Evolutionary conservation across 768 basidiomycete species (phyloP).

Genomic region (Termitomyces heimii): DNA sequence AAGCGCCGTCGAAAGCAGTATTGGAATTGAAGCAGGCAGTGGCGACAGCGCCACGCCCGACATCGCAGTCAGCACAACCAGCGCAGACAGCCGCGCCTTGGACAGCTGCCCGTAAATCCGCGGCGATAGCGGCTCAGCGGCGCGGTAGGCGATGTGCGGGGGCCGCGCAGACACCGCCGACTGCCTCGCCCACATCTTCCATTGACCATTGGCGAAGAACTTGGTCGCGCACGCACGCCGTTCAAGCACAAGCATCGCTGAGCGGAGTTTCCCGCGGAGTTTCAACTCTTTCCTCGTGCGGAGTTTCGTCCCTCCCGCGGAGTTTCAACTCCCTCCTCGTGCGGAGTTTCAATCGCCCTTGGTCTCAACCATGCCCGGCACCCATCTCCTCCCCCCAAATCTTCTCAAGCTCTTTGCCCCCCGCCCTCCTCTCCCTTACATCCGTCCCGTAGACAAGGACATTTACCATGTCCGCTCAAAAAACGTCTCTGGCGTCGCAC

Average conservation of each 20-base stretch:
- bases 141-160: conserved; percentile 28
- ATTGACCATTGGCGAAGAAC: conserved; percentile 55
- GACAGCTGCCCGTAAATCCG: conserved; percentile 75
- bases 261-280: no score
- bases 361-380: conserved; percentile 44
- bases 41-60: conserved; percentile 92
- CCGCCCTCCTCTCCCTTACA: conserved; percentile 82
- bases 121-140: conserved; percentile 34
- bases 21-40: conserved; percentile 73
- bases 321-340: no score
- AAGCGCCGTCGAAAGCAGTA: conserved; percentile 79
- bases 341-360: conserved; percentile 17
- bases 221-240: conserved; percentile 26
- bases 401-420: conserved; percentile 96
- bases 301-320: no score
- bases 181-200: no score
- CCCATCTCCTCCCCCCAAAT: conserved; percentile 91
- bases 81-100: conserved; percentile 75
- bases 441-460: conserved; percentile 81
- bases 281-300: no score
- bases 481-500: conserved; percentile 70
- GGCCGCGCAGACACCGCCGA: no score
- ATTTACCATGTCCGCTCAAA: conserved; percentile 68
- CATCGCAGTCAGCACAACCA: conserved; percentile 87
- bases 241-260: background rate